phyloP scores from a whole-genome alignment of 768 basidiomycete species.

The Boletus patriciae region DNA sequence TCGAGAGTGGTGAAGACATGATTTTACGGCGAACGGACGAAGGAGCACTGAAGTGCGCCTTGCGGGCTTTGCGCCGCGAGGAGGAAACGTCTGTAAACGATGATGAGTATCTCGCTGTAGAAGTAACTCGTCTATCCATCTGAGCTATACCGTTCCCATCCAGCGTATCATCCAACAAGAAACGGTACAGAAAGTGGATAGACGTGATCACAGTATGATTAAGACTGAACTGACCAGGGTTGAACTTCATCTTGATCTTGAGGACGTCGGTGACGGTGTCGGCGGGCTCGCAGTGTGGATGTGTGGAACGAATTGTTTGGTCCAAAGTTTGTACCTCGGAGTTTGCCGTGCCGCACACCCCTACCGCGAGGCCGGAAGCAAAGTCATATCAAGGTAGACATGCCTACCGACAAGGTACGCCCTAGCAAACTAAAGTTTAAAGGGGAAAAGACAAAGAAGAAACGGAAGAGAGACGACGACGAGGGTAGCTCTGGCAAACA shows the following conservation, averaged over 20 bases:
- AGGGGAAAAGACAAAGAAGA: constrained; percentile 83
- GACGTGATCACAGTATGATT: constrained; percentile 18
- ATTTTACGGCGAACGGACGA: constrained; percentile 95
- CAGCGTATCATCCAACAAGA: constrained; percentile 45
- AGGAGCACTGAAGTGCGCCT: constrained; percentile 95
- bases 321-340: constrained; percentile 34
- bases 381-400: constrained; percentile 11
- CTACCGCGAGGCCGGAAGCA: not conserved
- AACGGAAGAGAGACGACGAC: constrained; percentile 65
- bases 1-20: constrained; percentile 94
- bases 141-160: constrained; percentile 45
- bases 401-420: constrained; percentile 52
- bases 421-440: constrained; percentile 85
- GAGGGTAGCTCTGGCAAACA: constrained; percentile 43
- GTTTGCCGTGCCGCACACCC: constrained; percentile 19
- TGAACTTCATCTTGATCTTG: constrained; percentile 79
- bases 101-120: constrained; percentile 33
- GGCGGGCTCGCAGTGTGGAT: constrained; percentile 28
- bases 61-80: constrained; percentile 96
- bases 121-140: constrained; percentile 41
- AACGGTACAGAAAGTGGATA: constrained; percentile 18
- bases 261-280: constrained; percentile 57
- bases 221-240: constrained; percentile 64
- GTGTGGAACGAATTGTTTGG: constrained; percentile 34
- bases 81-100: constrained; percentile 72